Evolutionary conservation across 257 asterid genomes (phyloP), one percentile per base, ranked within the genome.

Genomic region (Solanum chmielewskii): DNA sequence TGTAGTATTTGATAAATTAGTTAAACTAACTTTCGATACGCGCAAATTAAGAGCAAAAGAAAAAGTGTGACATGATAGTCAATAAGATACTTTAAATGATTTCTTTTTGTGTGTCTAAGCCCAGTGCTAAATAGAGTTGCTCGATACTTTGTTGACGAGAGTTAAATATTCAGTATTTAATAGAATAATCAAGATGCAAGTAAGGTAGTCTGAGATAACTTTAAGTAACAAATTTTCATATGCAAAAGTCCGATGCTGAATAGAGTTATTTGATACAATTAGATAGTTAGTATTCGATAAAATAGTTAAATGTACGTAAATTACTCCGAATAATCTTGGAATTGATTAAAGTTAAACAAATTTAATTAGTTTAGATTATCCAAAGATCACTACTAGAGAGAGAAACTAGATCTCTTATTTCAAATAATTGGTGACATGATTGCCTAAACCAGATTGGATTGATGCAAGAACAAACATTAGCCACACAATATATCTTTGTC

Each of bases 201-300:
- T 3, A 13, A 68, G 4, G 1, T 68, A 1, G 0, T 56, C 0
- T 1, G 0, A 62, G 4, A 21, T 10, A 62, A 13, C 1, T 68
- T n/a, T 27, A 68, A 27, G 11, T 0, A 21, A 49, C 6, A 0
- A 1, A 68, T 27, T 68, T 14, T 14, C 1, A 68, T 14, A 29
- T 69, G 75, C 4, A 6, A 27, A 29, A 14, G 3, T 1, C 0
- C 1, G 10, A 0, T 27, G 21, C 0, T 66, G 5, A 27, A 5
- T 0, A 66, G 0, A 66, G 10, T 13, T 66, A 11, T n/a, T 2
- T 0, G 4, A 29, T 69, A 69, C 0, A 69, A 5, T 0, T 69
- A 69, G 3, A 29, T 69, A 2, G 2, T 1, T 6, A 1, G 4
- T 29, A 69, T 29, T 29, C 2, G 13, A 69, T 29, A 29, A 3